Evolutionary conservation across 2,329 filamentous ascomycete genomes (phyloP).

Genomic region (Cladophialophora carrionii): DNA sequence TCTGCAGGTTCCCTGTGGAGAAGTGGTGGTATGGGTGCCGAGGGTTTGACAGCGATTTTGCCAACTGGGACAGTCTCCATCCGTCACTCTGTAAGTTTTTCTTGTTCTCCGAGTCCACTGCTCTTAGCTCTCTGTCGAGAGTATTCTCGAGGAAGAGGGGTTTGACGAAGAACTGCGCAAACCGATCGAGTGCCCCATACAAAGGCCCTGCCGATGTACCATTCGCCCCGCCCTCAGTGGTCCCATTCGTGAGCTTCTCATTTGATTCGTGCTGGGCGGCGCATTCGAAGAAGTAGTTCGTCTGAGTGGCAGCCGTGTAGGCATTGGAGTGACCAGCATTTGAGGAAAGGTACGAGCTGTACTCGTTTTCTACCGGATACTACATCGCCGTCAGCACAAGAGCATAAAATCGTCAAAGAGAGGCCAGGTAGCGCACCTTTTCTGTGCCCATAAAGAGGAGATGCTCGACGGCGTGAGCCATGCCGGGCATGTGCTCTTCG

Average conservation of each 20-base stretch:
- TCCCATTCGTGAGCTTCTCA: slow-evolving; percentile 26
- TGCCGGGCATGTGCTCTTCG: slow-evolving; percentile 84
- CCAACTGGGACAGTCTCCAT: slow-evolving; percentile 85
- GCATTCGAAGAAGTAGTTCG: slow-evolving; percentile 97
- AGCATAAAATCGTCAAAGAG: not conserved
- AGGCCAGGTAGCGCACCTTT: slow-evolving; percentile 60
- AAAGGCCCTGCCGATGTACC: slow-evolving; percentile 55
- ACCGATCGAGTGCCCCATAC: slow-evolving; percentile 82
- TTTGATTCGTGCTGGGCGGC: slow-evolving; percentile 68
- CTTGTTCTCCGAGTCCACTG: slow-evolving; percentile 95
- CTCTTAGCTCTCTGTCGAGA: slow-evolving; percentile 81
- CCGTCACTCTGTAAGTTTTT: slow-evolving; percentile 92
- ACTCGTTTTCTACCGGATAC: slow-evolving; percentile 94
- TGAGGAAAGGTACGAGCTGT: slow-evolving; percentile 86
- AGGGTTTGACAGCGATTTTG: slow-evolving; percentile 84
- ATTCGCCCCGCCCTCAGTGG: slow-evolving; percentile 25
- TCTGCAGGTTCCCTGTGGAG: slow-evolving; percentile 84
- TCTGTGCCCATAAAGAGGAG: slow-evolving; percentile 97
- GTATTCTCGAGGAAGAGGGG: slow-evolving; percentile 85
- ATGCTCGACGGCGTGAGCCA: slow-evolving; percentile 96
- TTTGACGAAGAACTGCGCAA: slow-evolving; percentile 90
- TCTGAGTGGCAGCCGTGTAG: slow-evolving; percentile 89
- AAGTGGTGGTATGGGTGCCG: slow-evolving; percentile 90
- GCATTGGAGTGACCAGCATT: slow-evolving; percentile 94
- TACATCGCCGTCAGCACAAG: slow-evolving; percentile 42